Conservation (phyloP, 1,284 basidiomycete species). For the Melanopsichium pennsylvanicum region DNA sequence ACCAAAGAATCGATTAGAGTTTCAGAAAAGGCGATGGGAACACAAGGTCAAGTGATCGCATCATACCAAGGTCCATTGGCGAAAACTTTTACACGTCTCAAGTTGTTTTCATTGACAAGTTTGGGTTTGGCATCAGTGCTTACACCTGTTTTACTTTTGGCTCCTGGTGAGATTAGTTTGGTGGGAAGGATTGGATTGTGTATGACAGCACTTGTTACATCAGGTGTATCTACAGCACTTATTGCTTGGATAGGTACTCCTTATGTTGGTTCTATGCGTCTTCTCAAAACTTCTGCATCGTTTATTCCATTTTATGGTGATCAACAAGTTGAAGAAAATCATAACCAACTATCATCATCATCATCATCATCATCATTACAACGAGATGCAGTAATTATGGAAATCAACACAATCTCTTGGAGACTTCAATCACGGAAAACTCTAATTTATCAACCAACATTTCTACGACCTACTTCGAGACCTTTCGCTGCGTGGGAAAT, state of each 20-base stretch:
- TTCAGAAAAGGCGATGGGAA: no score
- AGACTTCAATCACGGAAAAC: constrained; percentile 72
- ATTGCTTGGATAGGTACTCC: constrained; percentile 76
- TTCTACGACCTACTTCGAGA: constrained; percentile 75
- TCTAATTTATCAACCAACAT: constrained; percentile 78
- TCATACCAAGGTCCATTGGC: constrained; percentile 73
- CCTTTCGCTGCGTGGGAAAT: constrained; percentile 77
- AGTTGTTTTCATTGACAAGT: constrained; percentile 82
- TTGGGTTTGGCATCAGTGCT: constrained; percentile 76
- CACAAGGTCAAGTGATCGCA: constrained; percentile 33
- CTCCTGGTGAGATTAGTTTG: constrained; percentile 78
- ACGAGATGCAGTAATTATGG: constrained; percentile 10
- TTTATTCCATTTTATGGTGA: background rate
- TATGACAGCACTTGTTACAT: constrained; percentile 76
- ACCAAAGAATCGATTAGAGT: no score
- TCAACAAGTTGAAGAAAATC: background rate
- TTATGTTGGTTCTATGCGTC: constrained; percentile 69
- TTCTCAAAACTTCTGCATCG: constrained; percentile 9
- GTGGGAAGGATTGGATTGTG: constrained; percentile 77
- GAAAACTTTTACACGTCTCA: constrained; percentile 77
- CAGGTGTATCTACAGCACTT: constrained; percentile 76
- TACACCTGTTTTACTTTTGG: constrained; percentile 79
- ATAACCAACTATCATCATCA: no score
- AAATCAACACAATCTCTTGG: constrained; percentile 74
- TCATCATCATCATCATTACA: no score